phyloP scores from a whole-genome alignment of 768 basidiomycete species.

The Hebeloma cylindrosporum region DNA sequence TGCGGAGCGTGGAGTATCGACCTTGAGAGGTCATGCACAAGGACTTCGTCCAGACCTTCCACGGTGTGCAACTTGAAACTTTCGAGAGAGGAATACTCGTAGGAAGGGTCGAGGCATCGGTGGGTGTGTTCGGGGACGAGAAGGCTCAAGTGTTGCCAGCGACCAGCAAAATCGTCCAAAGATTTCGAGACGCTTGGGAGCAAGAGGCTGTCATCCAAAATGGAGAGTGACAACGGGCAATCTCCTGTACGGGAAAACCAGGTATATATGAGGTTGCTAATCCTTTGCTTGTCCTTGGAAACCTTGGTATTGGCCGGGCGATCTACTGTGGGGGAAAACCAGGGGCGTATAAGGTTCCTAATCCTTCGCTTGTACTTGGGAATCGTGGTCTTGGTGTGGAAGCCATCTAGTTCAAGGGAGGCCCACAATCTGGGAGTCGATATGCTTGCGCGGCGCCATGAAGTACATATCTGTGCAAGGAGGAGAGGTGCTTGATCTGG shows the following conservation, averaged over 20 bases:
- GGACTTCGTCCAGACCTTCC: constrained; percentile 7
- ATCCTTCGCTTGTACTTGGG: too few relatives aligned
- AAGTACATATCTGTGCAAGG: constrained; percentile 25
- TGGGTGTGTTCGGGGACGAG: constrained; percentile 7
- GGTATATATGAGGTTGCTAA: constrained; percentile 9
- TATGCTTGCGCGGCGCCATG: constrained; percentile 31
- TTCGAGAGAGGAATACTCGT: constrained; percentile 14
- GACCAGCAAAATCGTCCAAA: constrained; percentile 5
- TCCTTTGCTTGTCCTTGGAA: neutral
- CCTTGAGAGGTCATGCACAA: constrained; percentile 11
- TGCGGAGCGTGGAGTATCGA: constrained; percentile 11
- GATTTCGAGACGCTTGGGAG: constrained; percentile 1
- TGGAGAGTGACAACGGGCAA: constrained; percentile 19
- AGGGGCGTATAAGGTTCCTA: too few relatives aligned
- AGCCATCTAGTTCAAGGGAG: constrained; percentile 18
- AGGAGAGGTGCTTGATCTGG: constrained; percentile 19
- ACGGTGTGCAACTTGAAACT: constrained; percentile 17
- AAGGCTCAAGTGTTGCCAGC: constrained; percentile 18
- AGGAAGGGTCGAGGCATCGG: neutral
- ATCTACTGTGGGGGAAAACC: too few relatives aligned
- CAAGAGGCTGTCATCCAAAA: constrained; percentile 13
- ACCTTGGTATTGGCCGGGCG: too few relatives aligned
- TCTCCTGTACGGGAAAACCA: constrained; percentile 23
- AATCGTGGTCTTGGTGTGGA: neutral
- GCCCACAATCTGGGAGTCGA: constrained; percentile 30